Base-by-base conservation (phyloP, 2,329 filamentous ascomycete species). In the Phoma sp. region DNA sequence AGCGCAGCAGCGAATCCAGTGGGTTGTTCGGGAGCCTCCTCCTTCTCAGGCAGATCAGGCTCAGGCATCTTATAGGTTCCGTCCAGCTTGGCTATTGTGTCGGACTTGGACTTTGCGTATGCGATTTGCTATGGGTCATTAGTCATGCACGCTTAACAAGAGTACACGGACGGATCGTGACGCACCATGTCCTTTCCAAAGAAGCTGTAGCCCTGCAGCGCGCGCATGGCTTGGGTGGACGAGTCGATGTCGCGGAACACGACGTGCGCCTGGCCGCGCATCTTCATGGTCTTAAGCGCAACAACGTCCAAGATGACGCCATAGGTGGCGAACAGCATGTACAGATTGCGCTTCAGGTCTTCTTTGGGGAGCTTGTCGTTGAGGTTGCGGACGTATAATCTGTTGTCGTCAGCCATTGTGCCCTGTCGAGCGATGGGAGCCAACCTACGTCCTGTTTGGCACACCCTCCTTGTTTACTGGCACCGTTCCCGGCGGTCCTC, bases 221-320 rank as follows among this genome's bases (percentile, higher is more conserved):
- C 87, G 61, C 93, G 83, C 91, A 99, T 91, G 1, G 95, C 95
- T 72, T 96, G 92, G 20, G 93, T 96, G 45, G 92, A 92, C n/a
- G 91, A 87, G 63, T 96, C 90, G 28, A 93, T 82, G 73, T 99
- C 93, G 53, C 91, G 86, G 74, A 92, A 98, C 12, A 95, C 90
- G 56, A 99, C 81, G 70, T 98, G 95, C 57, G 95, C 95, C 77
- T 99, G 95, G 3, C 95, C 95, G 42, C 95, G 89, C 93, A 98
- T 97, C 78, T 92, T 92, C 74, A 83, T 83, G 1, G 91, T 96
- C 79, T 92, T 96, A 65, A 97, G 81, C 25, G 91, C 91, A 42
- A 97, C 90, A 17, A 99, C 86, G 73, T 99, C 95, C 53, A 99
- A 85, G 14, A 99, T 90, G 0, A 92, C 87, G 33, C 95, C 95